Percentiles rank a stretch among this genome's conserved stretches.
Conservation (phyloP, 192 early-diverging fungal genomes). For the Coemansia sp. region DNA sequence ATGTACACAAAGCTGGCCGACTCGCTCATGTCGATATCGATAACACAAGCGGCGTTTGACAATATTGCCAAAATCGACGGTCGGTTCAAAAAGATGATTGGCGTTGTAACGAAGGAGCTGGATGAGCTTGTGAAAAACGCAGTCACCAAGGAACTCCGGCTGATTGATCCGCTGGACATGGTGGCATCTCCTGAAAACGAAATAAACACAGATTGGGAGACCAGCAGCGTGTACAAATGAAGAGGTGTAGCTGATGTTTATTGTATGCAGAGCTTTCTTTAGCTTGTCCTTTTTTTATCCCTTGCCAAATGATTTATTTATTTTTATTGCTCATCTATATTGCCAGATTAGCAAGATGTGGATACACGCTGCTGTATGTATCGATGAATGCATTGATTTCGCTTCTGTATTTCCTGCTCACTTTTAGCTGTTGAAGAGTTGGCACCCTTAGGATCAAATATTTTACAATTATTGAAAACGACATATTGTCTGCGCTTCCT, state of each 20-base stretch:
- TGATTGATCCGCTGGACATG: conserved; percentile 61
- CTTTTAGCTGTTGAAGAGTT: background rate
- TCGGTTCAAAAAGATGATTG: conserved; percentile 68
- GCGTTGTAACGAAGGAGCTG: conserved; percentile 65
- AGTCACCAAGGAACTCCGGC: conserved; percentile 62
- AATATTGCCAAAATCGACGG: conserved; percentile 66
- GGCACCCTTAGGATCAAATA: background rate
- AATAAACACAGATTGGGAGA: conserved; percentile 54
- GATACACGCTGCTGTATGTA: background rate
- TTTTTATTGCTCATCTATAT: background rate
- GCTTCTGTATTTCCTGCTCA: background rate
- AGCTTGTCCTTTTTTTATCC: background rate
- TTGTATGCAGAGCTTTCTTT: background rate
- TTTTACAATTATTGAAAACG: background rate
- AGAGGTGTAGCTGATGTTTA: conserved; percentile 1
- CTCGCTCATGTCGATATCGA: conserved; percentile 36
- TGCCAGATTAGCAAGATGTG: background rate
- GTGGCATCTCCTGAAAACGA: conserved; percentile 44
- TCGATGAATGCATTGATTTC: background rate
- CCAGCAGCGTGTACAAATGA: conserved; percentile 47
- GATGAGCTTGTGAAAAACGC: conserved; percentile 63
- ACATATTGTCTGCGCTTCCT: background rate
- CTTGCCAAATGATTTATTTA: conserved; percentile 2
- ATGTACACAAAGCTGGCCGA: conserved; percentile 60
- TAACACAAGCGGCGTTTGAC: conserved; percentile 61